Conservation (phyloP, 225 moss, liverwort and hornwort species). For the Rhytidiadelphus loreus region DNA sequence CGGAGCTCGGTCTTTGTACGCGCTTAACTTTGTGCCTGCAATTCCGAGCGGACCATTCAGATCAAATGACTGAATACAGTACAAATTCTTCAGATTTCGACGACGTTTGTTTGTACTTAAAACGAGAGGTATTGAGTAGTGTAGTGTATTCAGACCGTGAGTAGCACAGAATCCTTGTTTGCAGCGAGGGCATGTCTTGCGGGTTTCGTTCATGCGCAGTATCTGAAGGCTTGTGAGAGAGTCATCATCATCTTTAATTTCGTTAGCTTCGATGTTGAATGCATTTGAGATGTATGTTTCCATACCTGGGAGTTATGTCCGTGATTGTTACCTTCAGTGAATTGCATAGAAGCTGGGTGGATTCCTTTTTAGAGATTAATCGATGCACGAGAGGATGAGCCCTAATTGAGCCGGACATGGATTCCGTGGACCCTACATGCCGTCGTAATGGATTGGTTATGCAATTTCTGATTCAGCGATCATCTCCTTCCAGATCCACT, state of each 20-base stretch:
- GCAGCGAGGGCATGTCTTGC: slow-evolving; percentile 8
- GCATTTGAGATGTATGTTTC: background rate
- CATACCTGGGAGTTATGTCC: background rate
- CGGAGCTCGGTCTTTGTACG: slow-evolving; percentile 4
- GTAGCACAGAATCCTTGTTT: slow-evolving; percentile 18
- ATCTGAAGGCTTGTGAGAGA: background rate
- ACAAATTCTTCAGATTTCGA: background rate
- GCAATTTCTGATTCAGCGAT: background rate
- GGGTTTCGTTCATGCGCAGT: background rate
- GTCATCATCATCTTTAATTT: background rate
- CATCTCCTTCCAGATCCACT: background rate
- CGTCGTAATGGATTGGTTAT: background rate
- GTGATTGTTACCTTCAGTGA: background rate
- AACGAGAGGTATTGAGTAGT: background rate
- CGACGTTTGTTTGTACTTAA: background rate
- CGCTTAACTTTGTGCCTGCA: slow-evolving; percentile 20
- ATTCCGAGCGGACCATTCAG: background rate
- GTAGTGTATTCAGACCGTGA: background rate
- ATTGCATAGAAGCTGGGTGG: background rate
- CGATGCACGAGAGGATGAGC: background rate
- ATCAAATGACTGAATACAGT: too few species aligned
- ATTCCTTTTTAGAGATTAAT: background rate
- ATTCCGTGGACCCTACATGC: background rate
- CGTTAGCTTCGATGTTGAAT: background rate
- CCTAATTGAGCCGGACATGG: background rate